Conservation (phyloP, 2,329 filamentous ascomycete genomes). For the Neopestalotiopsis sp. region DNA sequence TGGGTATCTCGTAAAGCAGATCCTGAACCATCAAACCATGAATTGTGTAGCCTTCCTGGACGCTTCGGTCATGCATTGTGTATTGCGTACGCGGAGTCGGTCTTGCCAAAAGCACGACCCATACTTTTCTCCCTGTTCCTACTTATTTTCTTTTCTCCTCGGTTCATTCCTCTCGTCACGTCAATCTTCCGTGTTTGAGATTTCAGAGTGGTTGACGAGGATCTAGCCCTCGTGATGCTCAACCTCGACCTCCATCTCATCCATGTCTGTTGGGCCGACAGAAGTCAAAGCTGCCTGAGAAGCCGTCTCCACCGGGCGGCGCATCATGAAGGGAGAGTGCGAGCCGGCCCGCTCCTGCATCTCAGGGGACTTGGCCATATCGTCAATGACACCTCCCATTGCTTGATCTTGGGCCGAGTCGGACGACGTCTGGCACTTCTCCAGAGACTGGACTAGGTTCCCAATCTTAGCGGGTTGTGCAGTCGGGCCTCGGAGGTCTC, state of each 20-base stretch:
- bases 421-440: constrained; percentile 23
- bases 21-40: not conserved
- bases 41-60: not conserved
- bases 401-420: constrained; percentile 19
- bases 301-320: constrained; percentile 23
- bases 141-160: not conserved
- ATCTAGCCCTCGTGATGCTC: constrained; percentile 20
- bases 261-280: constrained; percentile 44
- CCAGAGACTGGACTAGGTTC: constrained; percentile 27
- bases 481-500: constrained; percentile 13
- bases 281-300: constrained; percentile 23
- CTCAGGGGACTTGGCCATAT: constrained; percentile 41
- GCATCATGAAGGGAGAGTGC: constrained; percentile 30
- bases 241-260: constrained; percentile 29
- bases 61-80: not conserved
- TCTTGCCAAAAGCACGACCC: too few species aligned
- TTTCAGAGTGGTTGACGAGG: not conserved
- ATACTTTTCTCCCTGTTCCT: not conserved
- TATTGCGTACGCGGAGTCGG: not conserved
- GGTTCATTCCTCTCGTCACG: not conserved
- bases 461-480: constrained; percentile 23
- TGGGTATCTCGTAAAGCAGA: constrained; percentile 12
- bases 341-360: constrained; percentile 47
- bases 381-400: constrained; percentile 15
- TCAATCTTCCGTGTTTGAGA: not conserved